These are phyloP conservation scores for Kodamaea hsintzibuensis DNA, from an alignment of 805 yeast species.

Conservation along the genomic window DNA sequence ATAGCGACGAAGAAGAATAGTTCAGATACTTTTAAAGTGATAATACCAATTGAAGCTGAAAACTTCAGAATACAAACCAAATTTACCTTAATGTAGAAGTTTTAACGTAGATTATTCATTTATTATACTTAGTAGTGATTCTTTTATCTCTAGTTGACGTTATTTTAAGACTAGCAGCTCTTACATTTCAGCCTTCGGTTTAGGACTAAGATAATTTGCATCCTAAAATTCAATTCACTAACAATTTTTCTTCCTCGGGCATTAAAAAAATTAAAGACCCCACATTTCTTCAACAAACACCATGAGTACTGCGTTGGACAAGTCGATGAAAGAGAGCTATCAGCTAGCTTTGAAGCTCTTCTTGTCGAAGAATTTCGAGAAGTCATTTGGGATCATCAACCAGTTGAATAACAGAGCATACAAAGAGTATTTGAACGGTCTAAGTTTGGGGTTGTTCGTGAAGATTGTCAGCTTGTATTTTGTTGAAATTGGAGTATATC, in stretches of 20 bases:
- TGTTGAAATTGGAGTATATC: constrained; percentile 33
- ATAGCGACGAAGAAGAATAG: constrained; percentile 52
- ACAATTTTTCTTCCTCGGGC: constrained; percentile 6
- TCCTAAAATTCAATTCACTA: neutral
- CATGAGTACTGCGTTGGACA: constrained; percentile 3
- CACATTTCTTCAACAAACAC: neutral
- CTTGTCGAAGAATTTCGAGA: constrained; percentile 36
- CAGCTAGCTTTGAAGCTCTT: constrained; percentile 39
- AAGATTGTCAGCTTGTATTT: constrained; percentile 38
- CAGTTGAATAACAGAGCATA: constrained; percentile 23
- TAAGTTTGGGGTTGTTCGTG: constrained; percentile 24
- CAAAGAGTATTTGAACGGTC: constrained; percentile 21
- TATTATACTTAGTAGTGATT: no score
- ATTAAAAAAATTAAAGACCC: neutral
- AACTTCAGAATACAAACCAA: neutral
- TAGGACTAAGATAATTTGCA: constrained; percentile 1
- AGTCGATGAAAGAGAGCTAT: constrained; percentile 19
- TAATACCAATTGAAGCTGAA: neutral
- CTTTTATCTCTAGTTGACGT: no score
- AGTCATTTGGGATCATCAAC: constrained; percentile 30
- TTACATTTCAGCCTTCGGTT: no score
- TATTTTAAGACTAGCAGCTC: no score
- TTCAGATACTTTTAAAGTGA: neutral
- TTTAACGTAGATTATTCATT: no score
- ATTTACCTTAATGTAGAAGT: neutral